phyloP scores from a whole-genome alignment of 225 moss, liverwort and hornwort genomes.

The Bryoerythrophyllum caledonicum region DNA sequence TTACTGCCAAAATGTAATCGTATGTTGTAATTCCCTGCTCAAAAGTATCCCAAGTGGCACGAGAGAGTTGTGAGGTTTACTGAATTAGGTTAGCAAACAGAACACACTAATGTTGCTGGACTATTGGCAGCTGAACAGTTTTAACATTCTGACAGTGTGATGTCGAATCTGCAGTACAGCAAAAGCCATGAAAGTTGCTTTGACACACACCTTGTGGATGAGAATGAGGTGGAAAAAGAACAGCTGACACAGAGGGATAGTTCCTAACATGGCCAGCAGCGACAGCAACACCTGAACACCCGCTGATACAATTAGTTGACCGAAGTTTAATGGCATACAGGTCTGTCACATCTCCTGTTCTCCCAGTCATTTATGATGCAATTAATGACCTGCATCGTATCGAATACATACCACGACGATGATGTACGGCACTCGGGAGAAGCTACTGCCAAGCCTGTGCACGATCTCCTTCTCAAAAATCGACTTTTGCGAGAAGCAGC shows the following conservation, averaged over 20 bases:
- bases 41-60: neutral
- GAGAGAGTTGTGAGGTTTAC: neutral
- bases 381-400: neutral
- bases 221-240: conserved; percentile 95
- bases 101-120: neutral
- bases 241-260: conserved; percentile 81
- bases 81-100: neutral
- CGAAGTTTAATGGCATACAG: neutral
- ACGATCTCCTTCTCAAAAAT: conserved; percentile 83
- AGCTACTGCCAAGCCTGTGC: conserved; percentile 84
- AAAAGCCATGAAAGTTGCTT: neutral
- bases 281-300: conserved; percentile 63
- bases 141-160: neutral
- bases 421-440: conserved; percentile 77
- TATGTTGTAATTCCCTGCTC: conserved; percentile 90
- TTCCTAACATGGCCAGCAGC: conserved; percentile 78
- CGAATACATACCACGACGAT: conserved; percentile 60
- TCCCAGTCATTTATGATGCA: neutral
- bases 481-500: conserved; percentile 66
- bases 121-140: too few relatives aligned
- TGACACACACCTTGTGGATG: conserved; percentile 75
- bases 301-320: neutral
- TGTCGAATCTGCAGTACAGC: neutral
- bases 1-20: conserved; percentile 90
- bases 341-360: neutral